Percentiles rank a stretch among this genome's conserved stretches.
phyloP scores from a whole-genome alignment of 2,329 filamentous ascomycete genomes.

The Alternaria incomplexa region DNA sequence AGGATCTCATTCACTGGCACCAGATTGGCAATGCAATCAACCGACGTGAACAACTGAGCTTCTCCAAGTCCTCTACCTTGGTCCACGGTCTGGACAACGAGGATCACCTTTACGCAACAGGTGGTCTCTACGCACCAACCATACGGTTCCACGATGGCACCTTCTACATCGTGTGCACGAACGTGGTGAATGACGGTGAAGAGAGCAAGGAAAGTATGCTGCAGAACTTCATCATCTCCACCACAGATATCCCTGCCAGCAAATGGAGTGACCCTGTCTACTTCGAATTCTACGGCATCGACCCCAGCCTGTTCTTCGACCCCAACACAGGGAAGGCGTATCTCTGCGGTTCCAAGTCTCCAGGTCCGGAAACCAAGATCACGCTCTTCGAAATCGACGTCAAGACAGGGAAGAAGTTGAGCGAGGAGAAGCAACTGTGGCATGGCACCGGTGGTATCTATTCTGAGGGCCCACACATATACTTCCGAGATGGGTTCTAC shows the following conservation, averaged over 20 bases:
- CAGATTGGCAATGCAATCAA: constrained; percentile 55
- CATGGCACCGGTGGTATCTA: constrained; percentile 38
- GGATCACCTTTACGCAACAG: constrained; percentile 20
- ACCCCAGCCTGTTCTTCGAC: constrained; percentile 23
- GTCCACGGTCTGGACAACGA: constrained; percentile 6
- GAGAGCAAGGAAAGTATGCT: constrained; percentile 50
- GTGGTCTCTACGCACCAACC: constrained; percentile 24
- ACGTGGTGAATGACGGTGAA: constrained; percentile 32
- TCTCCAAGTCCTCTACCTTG: constrained; percentile 55
- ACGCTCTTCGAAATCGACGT: constrained; percentile 35
- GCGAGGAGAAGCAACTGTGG: constrained; percentile 29
- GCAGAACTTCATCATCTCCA: constrained; percentile 46
- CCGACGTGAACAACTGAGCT: constrained; percentile 53
- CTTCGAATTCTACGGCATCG: constrained; percentile 21
- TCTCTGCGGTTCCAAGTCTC: constrained; percentile 25
- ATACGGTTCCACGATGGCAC: constrained; percentile 20
- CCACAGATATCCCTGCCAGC: constrained; percentile 12
- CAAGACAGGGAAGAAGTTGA: constrained; percentile 27
- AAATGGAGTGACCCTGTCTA: constrained; percentile 19
- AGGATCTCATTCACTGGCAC: constrained; percentile 58
- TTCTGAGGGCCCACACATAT: constrained; percentile 47
- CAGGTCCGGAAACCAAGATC: constrained; percentile 21
- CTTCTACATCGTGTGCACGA: constrained; percentile 27
- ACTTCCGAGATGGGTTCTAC: constrained; percentile 40
- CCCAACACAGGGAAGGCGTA: constrained; percentile 14